Percentiles rank a stretch among this genome's conserved stretches.
Conservation (phyloP, 2,329 filamentous ascomycete genomes). For the Penicillium sp. region DNA sequence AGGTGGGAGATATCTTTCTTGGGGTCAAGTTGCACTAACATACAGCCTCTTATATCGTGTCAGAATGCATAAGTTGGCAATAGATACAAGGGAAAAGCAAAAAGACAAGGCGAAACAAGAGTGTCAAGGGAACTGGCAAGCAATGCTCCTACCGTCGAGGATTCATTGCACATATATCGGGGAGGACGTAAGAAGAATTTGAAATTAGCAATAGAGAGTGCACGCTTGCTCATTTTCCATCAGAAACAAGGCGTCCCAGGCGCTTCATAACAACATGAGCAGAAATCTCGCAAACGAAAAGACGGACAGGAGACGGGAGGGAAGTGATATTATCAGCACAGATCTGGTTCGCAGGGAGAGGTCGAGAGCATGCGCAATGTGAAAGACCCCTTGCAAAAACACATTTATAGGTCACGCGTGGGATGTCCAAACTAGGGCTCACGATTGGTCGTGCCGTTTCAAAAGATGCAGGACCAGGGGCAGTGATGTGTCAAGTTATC, state of each 20-base stretch:
- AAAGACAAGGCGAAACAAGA: conserved; percentile 8
- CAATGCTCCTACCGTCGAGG: conserved; percentile 11
- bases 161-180: neutral
- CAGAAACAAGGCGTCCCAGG: conserved; percentile 13
- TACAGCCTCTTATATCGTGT: neutral
- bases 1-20: neutral
- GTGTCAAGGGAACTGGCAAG: conserved; percentile 3
- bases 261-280: conserved; percentile 19
- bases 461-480: neutral
- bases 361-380: conserved; percentile 4
- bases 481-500: conserved; percentile 6
- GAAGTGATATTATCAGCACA: neutral
- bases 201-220: conserved; percentile 11
- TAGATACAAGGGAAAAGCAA: conserved; percentile 11
- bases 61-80: conserved; percentile 13
- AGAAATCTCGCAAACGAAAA: conserved; percentile 6
- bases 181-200: conserved; percentile 9
- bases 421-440: conserved; percentile 10
- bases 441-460: conserved; percentile 5
- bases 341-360: neutral
- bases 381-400: neutral
- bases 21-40: neutral
- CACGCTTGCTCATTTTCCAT: conserved; percentile 22
- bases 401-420: conserved; percentile 15
- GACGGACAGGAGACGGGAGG: conserved; percentile 6